A percentile compares a stretch with the other conserved stretches of the same genome.
phyloP scores from a whole-genome alignment of 345 rosid species.

The Brassica napus region DNA sequence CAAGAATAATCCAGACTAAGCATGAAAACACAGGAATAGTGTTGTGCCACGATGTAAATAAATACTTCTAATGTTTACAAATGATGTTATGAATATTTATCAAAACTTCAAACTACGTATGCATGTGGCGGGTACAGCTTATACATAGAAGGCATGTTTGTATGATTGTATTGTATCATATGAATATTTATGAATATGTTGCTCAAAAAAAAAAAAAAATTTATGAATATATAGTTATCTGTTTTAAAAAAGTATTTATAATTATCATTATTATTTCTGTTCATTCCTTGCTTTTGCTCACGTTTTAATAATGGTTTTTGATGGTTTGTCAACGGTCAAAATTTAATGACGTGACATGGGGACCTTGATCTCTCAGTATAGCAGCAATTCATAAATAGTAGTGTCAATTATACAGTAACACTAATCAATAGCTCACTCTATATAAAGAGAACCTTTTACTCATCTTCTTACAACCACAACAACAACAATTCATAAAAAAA shows the following conservation, averaged over 20 bases:
- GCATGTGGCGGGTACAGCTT: not conserved
- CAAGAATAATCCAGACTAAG: not conserved
- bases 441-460: conserved; percentile 5
- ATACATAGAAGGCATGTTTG: not conserved
- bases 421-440: conserved; percentile 16
- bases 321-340: conserved; percentile 25
- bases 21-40: not conserved
- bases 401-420: not conserved
- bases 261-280: not conserved
- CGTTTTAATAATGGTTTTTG: conserved; percentile 13
- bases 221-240: not conserved
- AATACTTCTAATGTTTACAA: not conserved
- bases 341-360: not conserved
- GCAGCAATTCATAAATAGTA: not conserved
- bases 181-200: not conserved
- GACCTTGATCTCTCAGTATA: not conserved
- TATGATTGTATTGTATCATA: not conserved
- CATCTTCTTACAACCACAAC: conserved; percentile 15
- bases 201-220: too few relatives aligned
- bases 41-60: not conserved
- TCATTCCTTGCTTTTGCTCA: not conserved
- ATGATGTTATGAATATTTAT: too few relatives aligned
- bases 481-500: not conserved
- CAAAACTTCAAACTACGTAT: not conserved
- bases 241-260: not conserved